Conservation (phyloP, 441 rosid genomes). For the Populus hybrid region DNA sequence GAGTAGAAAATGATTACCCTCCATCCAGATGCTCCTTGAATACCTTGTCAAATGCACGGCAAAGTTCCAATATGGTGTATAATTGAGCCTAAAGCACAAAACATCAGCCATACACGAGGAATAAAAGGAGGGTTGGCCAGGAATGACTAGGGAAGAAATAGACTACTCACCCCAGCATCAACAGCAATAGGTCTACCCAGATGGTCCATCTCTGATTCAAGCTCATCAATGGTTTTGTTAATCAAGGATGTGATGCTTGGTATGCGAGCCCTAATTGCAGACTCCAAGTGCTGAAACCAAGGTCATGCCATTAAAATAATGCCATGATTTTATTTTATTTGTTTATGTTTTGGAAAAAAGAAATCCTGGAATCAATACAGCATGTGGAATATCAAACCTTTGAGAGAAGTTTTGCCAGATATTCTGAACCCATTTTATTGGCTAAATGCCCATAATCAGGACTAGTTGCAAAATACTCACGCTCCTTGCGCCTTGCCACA, state of each 20-base stretch:
- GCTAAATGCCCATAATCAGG: slow-evolving; percentile 95
- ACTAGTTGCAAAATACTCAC: slow-evolving; percentile 88
- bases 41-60: slow-evolving; percentile 85
- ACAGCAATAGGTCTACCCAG: slow-evolving; percentile 89
- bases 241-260: slow-evolving; percentile 90
- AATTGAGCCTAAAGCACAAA: slow-evolving; percentile 61
- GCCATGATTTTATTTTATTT: background rate
- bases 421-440: slow-evolving; percentile 93
- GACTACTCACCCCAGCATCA: slow-evolving; percentile 82
- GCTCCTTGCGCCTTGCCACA: slow-evolving; percentile 88
- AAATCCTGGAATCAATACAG: background rate
- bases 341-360: background rate
- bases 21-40: slow-evolving; percentile 97
- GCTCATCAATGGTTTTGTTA: slow-evolving; percentile 90
- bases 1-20: slow-evolving; percentile 47
- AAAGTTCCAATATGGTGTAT: slow-evolving; percentile 80
- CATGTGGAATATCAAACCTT: slow-evolving; percentile 45
- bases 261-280: slow-evolving; percentile 77
- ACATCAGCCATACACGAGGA: slow-evolving; percentile 5
- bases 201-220: slow-evolving; percentile 85
- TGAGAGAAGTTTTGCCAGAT: slow-evolving; percentile 93
- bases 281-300: slow-evolving; percentile 73
- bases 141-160: background rate
- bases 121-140: background rate
- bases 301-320: slow-evolving; percentile 14